Evolutionary conservation across 2,329 filamentous ascomycete genomes (phyloP), one percentile per base, ranked within the genome.

Genomic region (Calonectria pseudoreteaudii): DNA sequence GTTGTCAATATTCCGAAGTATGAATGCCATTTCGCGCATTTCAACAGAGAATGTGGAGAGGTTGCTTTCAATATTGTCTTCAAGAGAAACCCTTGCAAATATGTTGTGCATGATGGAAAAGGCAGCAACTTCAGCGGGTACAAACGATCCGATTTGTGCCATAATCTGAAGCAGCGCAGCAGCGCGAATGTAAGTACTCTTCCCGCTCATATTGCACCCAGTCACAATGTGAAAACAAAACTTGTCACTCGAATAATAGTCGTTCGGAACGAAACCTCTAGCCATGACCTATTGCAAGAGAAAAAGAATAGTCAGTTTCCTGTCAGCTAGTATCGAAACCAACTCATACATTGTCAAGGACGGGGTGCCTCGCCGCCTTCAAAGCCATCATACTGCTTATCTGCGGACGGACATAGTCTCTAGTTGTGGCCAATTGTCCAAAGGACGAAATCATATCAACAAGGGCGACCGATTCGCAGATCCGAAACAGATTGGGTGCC

Each of bases 131-230:
- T 93, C 88, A 0, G 95, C 96, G 0, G 97, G 97, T 1, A 98
- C 93, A 82, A 97, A 98, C 79, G 92, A 94, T 4, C 96, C 96
- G 66, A 98, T 92, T 80, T 99, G 97, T 0, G 95, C 95, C 95
- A 99, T 98, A 72, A 99, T 92, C 56, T 94, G 92, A 81, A 97
- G 91, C 38, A 99, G 86, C 0, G 96, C 94, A 30, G 98, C 88
- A 2, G 94, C 93, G 65, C 95, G 92, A 75, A 98, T 98, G 81
- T 98, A 98, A 0, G 96, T 99, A 76, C 94, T 98, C 83, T 98
- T 99, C 0, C 96, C 97, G 79, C 95, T 98, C 97, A 99, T 99
- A 80, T 99, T 99, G 83, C 95, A 97, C 4, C 97, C 96, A 0
- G 96, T 98, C 75, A 99, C 93, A 74, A 98, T 94, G 77, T 98